Conservation (phyloP, 306 rosid genomes). For the Lagenaria siceraria region DNA sequence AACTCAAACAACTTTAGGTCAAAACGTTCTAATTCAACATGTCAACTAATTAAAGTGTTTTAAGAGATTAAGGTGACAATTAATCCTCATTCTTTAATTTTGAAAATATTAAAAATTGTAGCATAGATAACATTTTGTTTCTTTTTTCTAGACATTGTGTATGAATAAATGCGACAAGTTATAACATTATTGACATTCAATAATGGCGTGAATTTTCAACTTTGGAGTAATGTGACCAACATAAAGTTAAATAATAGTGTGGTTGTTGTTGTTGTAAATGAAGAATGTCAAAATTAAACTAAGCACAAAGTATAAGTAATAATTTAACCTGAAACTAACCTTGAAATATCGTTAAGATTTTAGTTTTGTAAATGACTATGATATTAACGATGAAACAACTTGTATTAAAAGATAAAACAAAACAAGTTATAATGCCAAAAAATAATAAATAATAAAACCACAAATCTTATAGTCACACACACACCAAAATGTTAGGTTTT, state of each 20-base stretch:
- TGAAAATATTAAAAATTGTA: too few species aligned
- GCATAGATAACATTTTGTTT: background rate
- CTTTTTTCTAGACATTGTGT: background rate
- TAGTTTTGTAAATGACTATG: background rate
- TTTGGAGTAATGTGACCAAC: background rate
- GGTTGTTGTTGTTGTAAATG: background rate
- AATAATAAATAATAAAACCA: too few species aligned
- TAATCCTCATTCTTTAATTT: too few species aligned
- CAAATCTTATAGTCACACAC: too few species aligned
- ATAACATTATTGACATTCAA: background rate
- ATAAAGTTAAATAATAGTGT: background rate
- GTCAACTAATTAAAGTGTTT: background rate
- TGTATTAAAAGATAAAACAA: too few species aligned
- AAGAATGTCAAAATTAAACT: background rate
- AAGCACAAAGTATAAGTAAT: background rate
- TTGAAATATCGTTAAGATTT: background rate
- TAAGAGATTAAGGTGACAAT: too few species aligned
- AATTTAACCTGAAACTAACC: background rate
- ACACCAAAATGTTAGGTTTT: too few species aligned
- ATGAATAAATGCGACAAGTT: background rate
- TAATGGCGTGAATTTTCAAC: background rate
- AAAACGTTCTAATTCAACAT: background rate
- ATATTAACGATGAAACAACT: too few species aligned
- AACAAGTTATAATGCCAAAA: too few species aligned
- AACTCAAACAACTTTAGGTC: background rate